Percentiles rank a stretch among this genome's conserved stretches.
Evolutionary conservation across 2,329 filamentous ascomycete genomes (phyloP).

Genomic region (Phyllosticta citriasiana): DNA sequence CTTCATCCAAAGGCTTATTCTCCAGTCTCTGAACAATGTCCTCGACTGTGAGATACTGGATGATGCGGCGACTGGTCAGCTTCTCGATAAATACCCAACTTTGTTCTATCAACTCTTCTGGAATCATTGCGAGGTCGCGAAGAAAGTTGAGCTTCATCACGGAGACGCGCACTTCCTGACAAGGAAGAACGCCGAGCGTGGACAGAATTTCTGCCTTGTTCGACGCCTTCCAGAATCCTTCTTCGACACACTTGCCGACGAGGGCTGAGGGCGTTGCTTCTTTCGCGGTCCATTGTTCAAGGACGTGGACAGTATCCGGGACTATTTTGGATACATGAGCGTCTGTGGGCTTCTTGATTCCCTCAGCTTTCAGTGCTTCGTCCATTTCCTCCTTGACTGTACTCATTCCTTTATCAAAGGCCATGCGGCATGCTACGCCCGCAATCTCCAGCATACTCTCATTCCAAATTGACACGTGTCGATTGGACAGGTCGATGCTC

Average conservation of each 20-base stretch:
- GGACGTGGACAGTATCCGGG: slow-evolving; percentile 49
- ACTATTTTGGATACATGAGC: slow-evolving; percentile 28
- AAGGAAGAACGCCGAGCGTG: slow-evolving; percentile 77
- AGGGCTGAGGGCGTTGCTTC: slow-evolving; percentile 82
- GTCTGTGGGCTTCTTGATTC: slow-evolving; percentile 34
- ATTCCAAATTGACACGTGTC: slow-evolving; percentile 94
- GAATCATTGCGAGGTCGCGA: slow-evolving; percentile 77
- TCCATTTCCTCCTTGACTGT: slow-evolving; percentile 47
- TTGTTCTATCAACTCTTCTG: slow-evolving; percentile 60
- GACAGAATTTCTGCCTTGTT: slow-evolving; percentile 78
- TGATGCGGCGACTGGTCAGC: slow-evolving; percentile 71
- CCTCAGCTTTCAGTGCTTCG: slow-evolving; percentile 26
- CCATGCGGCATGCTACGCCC: slow-evolving; percentile 79
- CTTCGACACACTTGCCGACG: slow-evolving; percentile 80
- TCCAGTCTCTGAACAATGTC: slow-evolving; percentile 81
- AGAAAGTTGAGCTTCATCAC: slow-evolving; percentile 67
- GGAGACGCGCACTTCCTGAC: slow-evolving; percentile 68
- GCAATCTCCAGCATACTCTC: slow-evolving; percentile 83
- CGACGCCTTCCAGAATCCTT: slow-evolving; percentile 92
- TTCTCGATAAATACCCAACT: slow-evolving; percentile 66
- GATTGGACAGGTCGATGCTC: slow-evolving; percentile 90
- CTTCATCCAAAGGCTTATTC: slow-evolving; percentile 66
- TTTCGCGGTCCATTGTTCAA: slow-evolving; percentile 78
- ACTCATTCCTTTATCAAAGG: slow-evolving; percentile 79
- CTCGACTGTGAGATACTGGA: slow-evolving; percentile 76